A percentile compares a stretch with the other conserved stretches of the same genome.
These are phyloP conservation scores for Hexamita inflata DNA, from an alignment of 208 protist genomes.

Conservation along the genomic window DNA sequence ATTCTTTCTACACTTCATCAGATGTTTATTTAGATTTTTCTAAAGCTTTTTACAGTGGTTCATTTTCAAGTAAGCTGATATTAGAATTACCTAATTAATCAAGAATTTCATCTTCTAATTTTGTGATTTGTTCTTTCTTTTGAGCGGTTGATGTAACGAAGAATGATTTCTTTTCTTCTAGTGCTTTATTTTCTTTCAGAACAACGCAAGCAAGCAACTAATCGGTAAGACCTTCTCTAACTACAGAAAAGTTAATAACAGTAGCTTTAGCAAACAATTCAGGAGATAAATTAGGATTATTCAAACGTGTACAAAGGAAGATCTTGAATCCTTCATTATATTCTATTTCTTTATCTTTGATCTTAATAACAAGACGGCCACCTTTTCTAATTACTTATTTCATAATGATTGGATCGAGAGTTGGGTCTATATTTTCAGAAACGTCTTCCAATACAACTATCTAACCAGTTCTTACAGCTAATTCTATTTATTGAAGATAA, in stretches of 20 bases:
- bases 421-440: slow-evolving; percentile 81
- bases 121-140: slow-evolving; percentile 70
- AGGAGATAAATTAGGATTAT: slow-evolving; percentile 86
- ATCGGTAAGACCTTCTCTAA: slow-evolving; percentile 85
- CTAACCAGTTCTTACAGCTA: slow-evolving; percentile 77
- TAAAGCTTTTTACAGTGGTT: slow-evolving; percentile 79
- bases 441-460: slow-evolving; percentile 66
- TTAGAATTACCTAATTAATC: slow-evolving; percentile 66
- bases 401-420: slow-evolving; percentile 78
- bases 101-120: slow-evolving; percentile 89
- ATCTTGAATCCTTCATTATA: slow-evolving; percentile 86
- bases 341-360: slow-evolving; percentile 87
- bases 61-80: slow-evolving; percentile 82
- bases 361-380: slow-evolving; percentile 66
- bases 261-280: slow-evolving; percentile 86
- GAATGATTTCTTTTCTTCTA: slow-evolving; percentile 73
- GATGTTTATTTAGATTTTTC: slow-evolving; percentile 84
- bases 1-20: slow-evolving; percentile 70
- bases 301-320: slow-evolving; percentile 86
- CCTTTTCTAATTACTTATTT: slow-evolving; percentile 74
- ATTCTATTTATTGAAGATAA: slow-evolving; percentile 79
- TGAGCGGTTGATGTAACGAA: slow-evolving; percentile 60
- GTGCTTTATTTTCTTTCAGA: slow-evolving; percentile 77
- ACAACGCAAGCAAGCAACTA: slow-evolving; percentile 93
- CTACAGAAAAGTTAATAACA: slow-evolving; percentile 90